Percentiles rank a stretch among this genome's conserved stretches.
Conservation (phyloP, 1,139 yeast species). For the Blastobotrys niveus region DNA sequence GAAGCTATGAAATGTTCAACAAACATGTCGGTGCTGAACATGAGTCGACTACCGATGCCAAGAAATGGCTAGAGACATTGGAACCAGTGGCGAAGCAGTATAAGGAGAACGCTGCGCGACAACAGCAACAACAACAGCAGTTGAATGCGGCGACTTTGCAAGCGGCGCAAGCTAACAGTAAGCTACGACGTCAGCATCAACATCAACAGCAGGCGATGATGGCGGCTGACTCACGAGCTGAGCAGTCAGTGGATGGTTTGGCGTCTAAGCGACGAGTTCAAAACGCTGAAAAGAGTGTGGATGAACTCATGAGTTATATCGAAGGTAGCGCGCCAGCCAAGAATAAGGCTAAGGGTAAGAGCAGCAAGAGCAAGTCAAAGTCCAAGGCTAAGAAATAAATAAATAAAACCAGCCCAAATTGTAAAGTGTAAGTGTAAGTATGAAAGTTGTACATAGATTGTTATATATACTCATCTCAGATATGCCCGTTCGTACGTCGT, state of each 20-base stretch:
- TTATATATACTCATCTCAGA: neutral
- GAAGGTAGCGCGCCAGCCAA: conserved; percentile 25
- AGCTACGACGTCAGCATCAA: neutral
- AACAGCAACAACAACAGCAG: conserved; percentile 13
- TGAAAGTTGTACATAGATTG: neutral
- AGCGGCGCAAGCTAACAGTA: conserved; percentile 10
- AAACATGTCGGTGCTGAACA: conserved; percentile 58
- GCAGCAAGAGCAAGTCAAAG: conserved; percentile 17
- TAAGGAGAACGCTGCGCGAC: conserved; percentile 23
- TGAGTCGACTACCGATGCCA: conserved; percentile 55
- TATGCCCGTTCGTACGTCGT: no score
- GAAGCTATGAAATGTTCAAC: conserved; percentile 50
- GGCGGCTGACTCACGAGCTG: neutral
- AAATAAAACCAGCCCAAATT: neutral
- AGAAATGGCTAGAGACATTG: conserved; percentile 52
- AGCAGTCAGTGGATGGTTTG: conserved; percentile 6
- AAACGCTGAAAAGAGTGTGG: conserved; percentile 28
- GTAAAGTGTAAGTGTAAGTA: conserved; percentile 1
- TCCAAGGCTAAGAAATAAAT: conserved; percentile 12
- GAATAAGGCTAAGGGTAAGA: conserved; percentile 13
- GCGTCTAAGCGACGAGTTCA: conserved; percentile 8
- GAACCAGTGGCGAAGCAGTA: conserved; percentile 35
- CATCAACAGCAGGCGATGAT: conserved; percentile 2
- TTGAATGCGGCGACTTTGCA: conserved; percentile 15
- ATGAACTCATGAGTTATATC: conserved; percentile 35